Evolutionary conservation across 768 basidiomycete genomes (phyloP), one percentile per base, ranked within the genome.

Genomic region (Lenzites betulinus): DNA sequence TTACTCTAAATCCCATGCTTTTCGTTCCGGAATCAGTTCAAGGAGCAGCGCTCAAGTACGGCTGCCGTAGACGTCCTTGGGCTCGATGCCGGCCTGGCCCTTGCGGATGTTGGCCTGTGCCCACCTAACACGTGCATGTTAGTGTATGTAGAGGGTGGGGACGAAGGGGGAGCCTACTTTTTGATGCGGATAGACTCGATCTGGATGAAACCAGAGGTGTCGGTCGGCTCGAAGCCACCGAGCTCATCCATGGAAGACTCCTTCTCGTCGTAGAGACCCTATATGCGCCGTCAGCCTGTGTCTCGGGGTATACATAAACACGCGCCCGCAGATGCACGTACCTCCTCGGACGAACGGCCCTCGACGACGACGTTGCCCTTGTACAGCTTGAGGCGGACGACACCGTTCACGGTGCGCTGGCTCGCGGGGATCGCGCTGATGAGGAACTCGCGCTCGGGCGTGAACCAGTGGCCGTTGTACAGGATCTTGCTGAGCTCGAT

Each of bases 401-500:
- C 73, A 47, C 97, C 97, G 69, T 98, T 98, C 65, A 99, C 97
- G 25, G 95, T 97, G 75, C 91, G 83, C 79, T 99, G 97, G 74
- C 91, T 93, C 42, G 93, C 88, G 4, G 95, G 93, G 71, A 98
- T 93, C 55, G 91, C 84, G 69, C 88, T 87, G 44, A 88, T 89
- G 70, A 98, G 78, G 70, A 98, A 98, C 77, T 98, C 97, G 65
- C 96, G 84, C 77, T 98, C 97, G 47, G 97, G 95, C n/a, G 95
- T 96, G 84, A 98, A 99, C 87, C 94, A 98, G 79, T 96, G 94
- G 38, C 96, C 97, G 71, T 98, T 98, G 82, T 99, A 98, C 49
- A 99, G 79, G 70, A 99, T 95, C 66, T 88, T 81, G 74, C 92
- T 87, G 56, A 98, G 81, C 73, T 90, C 89, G 68, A 92, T 80